A percentile compares a stretch with the other conserved stretches of the same genome.
Evolutionary conservation across 352 stramenopile species (phyloP).

Genomic region (Globisporangium middletonii): DNA sequence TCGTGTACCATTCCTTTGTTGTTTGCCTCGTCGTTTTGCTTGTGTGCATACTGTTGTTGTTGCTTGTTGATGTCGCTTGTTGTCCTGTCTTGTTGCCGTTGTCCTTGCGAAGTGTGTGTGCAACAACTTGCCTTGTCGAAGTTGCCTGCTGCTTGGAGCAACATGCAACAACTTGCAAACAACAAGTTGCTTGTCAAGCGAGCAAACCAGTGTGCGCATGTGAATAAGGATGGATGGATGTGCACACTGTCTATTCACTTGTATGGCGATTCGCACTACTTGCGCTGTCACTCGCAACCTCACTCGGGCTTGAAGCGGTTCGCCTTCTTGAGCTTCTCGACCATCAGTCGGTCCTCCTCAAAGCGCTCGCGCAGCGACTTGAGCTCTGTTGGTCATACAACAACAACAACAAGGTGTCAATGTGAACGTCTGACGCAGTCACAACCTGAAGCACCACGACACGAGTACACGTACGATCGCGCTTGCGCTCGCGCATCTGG

Average conservation of each 20-base stretch:
- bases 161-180: too few species aligned
- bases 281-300: constrained; percentile 5
- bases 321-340: constrained; percentile 80
- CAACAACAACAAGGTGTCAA: not conserved
- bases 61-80: not conserved
- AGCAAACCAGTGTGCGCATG: too few species aligned
- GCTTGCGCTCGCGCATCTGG: constrained; percentile 83
- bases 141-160: too few species aligned
- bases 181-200: too few species aligned
- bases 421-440: not conserved
- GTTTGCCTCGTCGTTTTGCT: not conserved
- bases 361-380: constrained; percentile 80
- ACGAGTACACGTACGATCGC: constrained; percentile 52
- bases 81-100: not conserved
- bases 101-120: not conserved
- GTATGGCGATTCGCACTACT: not conserved
- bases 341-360: constrained; percentile 68
- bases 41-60: not conserved
- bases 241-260: not conserved
- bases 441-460: not conserved
- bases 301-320: constrained; percentile 81
- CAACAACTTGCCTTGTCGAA: too few species aligned
- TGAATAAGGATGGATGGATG: not conserved
- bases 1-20: not conserved
- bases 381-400: constrained; percentile 39